These are phyloP conservation scores for Lentinus brumalis DNA, from an alignment of 768 basidiomycete genomes.

Conservation along the genomic window DNA sequence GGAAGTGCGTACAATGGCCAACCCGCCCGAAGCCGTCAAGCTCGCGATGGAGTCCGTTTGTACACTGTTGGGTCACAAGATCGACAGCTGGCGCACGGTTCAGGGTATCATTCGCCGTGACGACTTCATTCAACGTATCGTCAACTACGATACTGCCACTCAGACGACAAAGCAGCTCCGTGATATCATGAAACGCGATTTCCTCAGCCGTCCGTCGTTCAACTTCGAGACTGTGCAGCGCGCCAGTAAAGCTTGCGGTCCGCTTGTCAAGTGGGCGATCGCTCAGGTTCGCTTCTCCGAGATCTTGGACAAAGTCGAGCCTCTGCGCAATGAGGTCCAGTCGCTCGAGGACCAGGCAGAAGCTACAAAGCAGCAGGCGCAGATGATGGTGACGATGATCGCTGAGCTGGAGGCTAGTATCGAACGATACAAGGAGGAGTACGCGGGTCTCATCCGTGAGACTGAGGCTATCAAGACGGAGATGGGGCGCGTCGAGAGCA, in stretches of 20 bases:
- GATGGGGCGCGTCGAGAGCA: slow-evolving; percentile 97
- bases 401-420: slow-evolving; percentile 92
- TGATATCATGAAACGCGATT: slow-evolving; percentile 91
- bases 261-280: slow-evolving; percentile 96
- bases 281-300: slow-evolving; percentile 97
- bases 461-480: slow-evolving; percentile 96
- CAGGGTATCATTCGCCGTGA: slow-evolving; percentile 95
- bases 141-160: slow-evolving; percentile 89
- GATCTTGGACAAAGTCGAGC: slow-evolving; percentile 96
- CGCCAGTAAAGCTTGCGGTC: slow-evolving; percentile 96
- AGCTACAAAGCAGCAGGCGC: slow-evolving; percentile 92
- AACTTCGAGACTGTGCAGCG: slow-evolving; percentile 95
- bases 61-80: slow-evolving; percentile 92
- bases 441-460: slow-evolving; percentile 94
- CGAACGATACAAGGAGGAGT: slow-evolving; percentile 93
- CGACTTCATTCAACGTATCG: slow-evolving; percentile 94
- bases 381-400: slow-evolving; percentile 89
- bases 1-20: slow-evolving; percentile 97
- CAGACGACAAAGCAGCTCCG: slow-evolving; percentile 91
- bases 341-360: slow-evolving; percentile 91
- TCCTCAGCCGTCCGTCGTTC: slow-evolving; percentile 85
- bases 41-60: slow-evolving; percentile 99
- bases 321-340: slow-evolving; percentile 92
- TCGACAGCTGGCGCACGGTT: slow-evolving; percentile 95
- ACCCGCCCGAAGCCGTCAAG: slow-evolving; percentile 97